A percentile compares a stretch with the other conserved stretches of the same genome.
phyloP scores from a whole-genome alignment of 2,329 filamentous ascomycete genomes.

The Talaromyces marneffei region DNA sequence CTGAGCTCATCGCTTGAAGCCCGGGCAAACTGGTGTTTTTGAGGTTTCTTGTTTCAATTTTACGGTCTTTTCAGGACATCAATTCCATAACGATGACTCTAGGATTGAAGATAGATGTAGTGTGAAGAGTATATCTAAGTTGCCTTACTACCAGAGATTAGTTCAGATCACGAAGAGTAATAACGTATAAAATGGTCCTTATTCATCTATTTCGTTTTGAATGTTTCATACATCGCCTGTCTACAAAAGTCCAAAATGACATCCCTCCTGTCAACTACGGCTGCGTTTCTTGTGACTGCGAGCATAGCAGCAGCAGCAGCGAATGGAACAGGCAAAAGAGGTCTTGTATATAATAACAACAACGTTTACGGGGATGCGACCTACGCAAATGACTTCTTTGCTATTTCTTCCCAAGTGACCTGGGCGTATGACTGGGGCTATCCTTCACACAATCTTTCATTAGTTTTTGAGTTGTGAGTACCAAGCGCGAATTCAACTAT shows the following conservation, averaged over 20 bases:
- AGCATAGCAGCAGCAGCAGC: background rate
- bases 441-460: background rate
- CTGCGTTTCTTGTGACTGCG: background rate
- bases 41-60: background rate
- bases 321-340: background rate
- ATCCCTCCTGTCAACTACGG: background rate
- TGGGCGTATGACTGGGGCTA: background rate
- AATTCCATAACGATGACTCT: background rate
- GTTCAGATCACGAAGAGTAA: too few relatives aligned
- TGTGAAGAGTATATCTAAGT: background rate
- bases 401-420: background rate
- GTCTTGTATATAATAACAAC: background rate
- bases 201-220: background rate
- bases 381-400: background rate
- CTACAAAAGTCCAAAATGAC: background rate
- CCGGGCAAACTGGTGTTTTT: background rate
- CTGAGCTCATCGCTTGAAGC: background rate
- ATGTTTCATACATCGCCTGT: background rate
- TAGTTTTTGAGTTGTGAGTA: background rate
- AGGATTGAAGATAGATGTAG: background rate
- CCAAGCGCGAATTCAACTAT: background rate
- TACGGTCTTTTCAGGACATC: background rate
- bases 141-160: background rate
- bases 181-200: background rate
- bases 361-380: background rate